Conservation (phyloP, 2,329 filamentous ascomycete genomes). For the Lachnellula arida region DNA sequence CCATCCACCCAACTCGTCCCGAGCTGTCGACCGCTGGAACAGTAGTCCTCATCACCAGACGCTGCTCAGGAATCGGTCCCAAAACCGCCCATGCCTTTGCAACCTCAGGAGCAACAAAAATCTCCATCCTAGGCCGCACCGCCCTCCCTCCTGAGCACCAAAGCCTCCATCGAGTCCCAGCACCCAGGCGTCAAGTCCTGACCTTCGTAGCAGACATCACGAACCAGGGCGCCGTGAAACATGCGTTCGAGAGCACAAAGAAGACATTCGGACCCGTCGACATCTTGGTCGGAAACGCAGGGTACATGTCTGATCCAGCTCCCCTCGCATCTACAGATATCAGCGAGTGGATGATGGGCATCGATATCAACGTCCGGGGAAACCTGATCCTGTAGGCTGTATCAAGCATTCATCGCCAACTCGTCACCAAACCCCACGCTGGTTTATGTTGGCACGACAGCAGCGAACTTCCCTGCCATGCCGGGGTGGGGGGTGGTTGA, state of each 20-base stretch:
- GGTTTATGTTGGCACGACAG: conserved; percentile 3
- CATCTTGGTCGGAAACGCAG: conserved; percentile 7
- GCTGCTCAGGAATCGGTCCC: neutral
- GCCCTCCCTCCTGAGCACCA: neutral
- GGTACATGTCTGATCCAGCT: conserved; percentile 6
- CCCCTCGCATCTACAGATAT: conserved; percentile 3
- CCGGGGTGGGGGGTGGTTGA: neutral
- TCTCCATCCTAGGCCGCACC: conserved; percentile 28
- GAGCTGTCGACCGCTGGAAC: conserved; percentile 5
- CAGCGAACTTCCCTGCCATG: conserved; percentile 3
- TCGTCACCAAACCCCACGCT: conserved; percentile 1
- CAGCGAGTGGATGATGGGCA: conserved; percentile 4
- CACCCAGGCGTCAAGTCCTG: neutral
- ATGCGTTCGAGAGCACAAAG: conserved; percentile 6
- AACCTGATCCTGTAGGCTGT: conserved; percentile 1
- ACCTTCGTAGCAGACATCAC: conserved; percentile 4
- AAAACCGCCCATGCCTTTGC: neutral
- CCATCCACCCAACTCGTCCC: neutral
- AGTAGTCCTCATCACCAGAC: neutral
- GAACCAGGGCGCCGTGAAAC: neutral
- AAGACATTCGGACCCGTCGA: conserved; percentile 2
- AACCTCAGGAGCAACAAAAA: conserved; percentile 17
- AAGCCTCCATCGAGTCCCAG: conserved; percentile 1
- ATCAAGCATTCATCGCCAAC: conserved; percentile 6
- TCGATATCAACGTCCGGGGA: conserved; percentile 11